Conservation (phyloP, 805 yeast species). For the Schwanniomyces vanrijiae region DNA sequence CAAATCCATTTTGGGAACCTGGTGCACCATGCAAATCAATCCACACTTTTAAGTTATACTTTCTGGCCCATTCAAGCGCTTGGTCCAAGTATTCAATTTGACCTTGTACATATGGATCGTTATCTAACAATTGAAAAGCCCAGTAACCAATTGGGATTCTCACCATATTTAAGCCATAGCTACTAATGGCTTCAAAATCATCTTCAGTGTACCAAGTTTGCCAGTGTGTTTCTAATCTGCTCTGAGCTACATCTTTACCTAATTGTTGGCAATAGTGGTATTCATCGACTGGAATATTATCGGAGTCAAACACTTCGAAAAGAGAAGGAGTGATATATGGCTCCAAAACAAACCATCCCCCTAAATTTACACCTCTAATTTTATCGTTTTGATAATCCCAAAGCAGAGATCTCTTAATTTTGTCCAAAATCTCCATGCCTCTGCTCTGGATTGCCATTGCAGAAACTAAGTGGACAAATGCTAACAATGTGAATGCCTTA, state of each 20-base stretch:
- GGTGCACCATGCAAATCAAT: constrained; percentile 95
- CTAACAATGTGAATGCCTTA: background rate
- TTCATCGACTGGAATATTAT: constrained; percentile 75
- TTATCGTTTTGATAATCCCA: constrained; percentile 38
- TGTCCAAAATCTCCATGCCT: constrained; percentile 2
- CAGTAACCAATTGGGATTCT: constrained; percentile 94
- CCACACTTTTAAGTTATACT: constrained; percentile 72
- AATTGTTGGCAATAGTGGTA: constrained; percentile 61
- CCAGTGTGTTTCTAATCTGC: constrained; percentile 71
- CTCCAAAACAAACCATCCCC: constrained; percentile 90
- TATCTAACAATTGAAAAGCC: constrained; percentile 66
- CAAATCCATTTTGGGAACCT: constrained; percentile 95
- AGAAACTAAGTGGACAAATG: background rate
- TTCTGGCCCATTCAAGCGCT: constrained; percentile 75
- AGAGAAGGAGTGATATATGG: constrained; percentile 83
- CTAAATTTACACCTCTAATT: constrained; percentile 73
- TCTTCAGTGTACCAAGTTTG: constrained; percentile 67
- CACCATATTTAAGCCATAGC: constrained; percentile 74
- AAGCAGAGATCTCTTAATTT: constrained; percentile 19
- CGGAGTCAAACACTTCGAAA: constrained; percentile 48
- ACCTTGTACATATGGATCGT: constrained; percentile 88
- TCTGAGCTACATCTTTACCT: constrained; percentile 59
- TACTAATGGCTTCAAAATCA: constrained; percentile 63
- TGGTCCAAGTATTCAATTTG: constrained; percentile 69
- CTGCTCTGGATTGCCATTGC: background rate